These are phyloP conservation scores for Pythium rishiriense DNA, from an alignment of 352 stramenopile genomes.

Conservation along the genomic window DNA sequence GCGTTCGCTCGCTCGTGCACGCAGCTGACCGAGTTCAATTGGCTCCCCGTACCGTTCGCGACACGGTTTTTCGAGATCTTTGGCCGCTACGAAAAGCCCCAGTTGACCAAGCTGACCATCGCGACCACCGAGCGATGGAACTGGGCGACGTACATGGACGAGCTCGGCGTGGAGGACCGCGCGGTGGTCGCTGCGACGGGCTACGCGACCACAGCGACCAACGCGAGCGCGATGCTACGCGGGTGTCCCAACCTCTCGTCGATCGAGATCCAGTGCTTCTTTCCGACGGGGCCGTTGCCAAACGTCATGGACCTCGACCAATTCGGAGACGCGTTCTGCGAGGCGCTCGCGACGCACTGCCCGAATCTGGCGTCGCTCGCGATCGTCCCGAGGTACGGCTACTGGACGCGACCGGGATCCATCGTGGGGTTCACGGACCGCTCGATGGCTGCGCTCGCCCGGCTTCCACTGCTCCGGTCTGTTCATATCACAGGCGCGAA, in stretches of 20 bases:
- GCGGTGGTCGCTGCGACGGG: neutral
- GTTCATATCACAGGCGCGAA: conserved; percentile 2
- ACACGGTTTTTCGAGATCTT: conserved; percentile 13
- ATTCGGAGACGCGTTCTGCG: conserved; percentile 13
- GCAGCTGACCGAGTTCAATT: neutral
- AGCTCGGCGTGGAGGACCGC: neutral
- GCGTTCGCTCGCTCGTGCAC: neutral
- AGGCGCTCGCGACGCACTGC: conserved; percentile 8
- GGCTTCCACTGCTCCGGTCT: neutral
- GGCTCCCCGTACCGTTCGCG: conserved; percentile 5
- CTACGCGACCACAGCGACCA: neutral
- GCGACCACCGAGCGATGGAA: neutral
- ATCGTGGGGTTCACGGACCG: conserved; percentile 10
- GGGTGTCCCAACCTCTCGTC: conserved; percentile 10
- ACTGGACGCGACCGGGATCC: neutral
- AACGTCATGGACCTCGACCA: neutral
- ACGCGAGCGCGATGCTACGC: neutral
- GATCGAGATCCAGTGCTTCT: conserved; percentile 4
- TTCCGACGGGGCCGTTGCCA: neutral
- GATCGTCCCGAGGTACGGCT: neutral
- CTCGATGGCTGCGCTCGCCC: conserved; percentile 8
- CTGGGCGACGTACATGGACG: neutral
- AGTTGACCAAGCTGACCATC: conserved; percentile 3
- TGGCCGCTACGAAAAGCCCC: neutral
- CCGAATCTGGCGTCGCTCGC: neutral